phyloP scores from a whole-genome alignment of 2,329 filamentous ascomycete genomes.

The Botrytis elliptica region DNA sequence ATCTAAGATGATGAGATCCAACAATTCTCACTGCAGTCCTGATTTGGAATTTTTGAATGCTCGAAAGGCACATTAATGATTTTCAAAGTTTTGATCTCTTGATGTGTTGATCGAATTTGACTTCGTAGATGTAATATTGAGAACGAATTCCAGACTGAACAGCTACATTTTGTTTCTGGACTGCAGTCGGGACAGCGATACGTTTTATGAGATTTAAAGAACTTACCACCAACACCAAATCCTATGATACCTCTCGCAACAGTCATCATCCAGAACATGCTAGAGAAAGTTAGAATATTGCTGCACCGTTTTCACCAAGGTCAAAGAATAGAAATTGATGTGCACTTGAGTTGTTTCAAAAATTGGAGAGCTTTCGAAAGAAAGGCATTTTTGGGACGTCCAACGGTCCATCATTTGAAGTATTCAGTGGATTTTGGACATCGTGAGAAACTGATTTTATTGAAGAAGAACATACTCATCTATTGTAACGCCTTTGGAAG shows the following conservation, averaged over 20 bases:
- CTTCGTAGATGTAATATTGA: background rate
- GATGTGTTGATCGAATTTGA: background rate
- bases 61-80: background rate
- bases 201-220: background rate
- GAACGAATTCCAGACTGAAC: background rate
- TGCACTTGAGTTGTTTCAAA: background rate
- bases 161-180: background rate
- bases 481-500: constrained; percentile 46
- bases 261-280: constrained; percentile 55
- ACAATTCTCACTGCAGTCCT: background rate
- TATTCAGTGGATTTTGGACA: background rate
- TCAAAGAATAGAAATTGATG: background rate
- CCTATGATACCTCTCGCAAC: constrained; percentile 49
- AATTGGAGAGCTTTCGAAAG: background rate
- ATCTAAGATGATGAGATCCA: background rate
- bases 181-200: background rate
- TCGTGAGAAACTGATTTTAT: background rate
- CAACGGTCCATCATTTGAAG: no score
- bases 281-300: background rate
- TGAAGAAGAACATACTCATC: constrained; percentile 32
- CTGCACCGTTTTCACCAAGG: background rate
- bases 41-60: background rate
- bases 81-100: background rate
- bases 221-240: constrained; percentile 46
- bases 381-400: background rate